Conservation (phyloP, 805 yeast genomes). For the Komagataella pseudopastoris region DNA sequence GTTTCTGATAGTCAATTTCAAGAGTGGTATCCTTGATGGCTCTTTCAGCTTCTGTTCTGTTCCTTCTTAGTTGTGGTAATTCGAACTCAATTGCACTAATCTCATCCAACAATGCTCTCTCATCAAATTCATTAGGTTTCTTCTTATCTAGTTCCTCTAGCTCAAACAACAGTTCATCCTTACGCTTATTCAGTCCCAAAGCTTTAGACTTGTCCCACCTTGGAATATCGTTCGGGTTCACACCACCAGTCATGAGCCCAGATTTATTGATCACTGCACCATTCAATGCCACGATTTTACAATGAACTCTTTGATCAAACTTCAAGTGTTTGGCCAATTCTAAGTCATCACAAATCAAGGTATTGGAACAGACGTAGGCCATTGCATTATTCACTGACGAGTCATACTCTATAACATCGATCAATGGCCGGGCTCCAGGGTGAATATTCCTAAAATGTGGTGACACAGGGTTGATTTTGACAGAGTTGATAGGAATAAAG, state of each 20-base stretch:
- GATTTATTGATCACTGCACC: constrained; percentile 79
- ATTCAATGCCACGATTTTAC: constrained; percentile 65
- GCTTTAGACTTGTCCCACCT: constrained; percentile 66
- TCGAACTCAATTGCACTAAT: constrained; percentile 28
- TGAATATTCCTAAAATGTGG: constrained; percentile 39
- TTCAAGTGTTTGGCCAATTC: constrained; percentile 56
- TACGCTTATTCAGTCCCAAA: constrained; percentile 33
- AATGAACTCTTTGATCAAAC: constrained; percentile 46
- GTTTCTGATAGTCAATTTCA: constrained; percentile 38
- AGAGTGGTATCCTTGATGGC: constrained; percentile 18
- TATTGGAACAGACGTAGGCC: constrained; percentile 64
- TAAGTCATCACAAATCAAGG: constrained; percentile 66
- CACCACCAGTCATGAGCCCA: constrained; percentile 90
- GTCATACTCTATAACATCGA: constrained; percentile 66
- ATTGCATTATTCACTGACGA: constrained; percentile 60
- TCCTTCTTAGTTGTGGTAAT: constrained; percentile 15
- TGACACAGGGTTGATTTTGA: constrained; percentile 41
- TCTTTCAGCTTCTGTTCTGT: constrained; percentile 13
- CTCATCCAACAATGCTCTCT: constrained; percentile 44
- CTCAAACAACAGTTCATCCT: constrained; percentile 34
- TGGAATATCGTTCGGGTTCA: constrained; percentile 29
- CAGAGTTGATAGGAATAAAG: constrained; percentile 78
- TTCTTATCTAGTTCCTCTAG: constrained; percentile 25
- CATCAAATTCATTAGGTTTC: constrained; percentile 40
- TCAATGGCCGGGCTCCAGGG: constrained; percentile 46